These are phyloP conservation scores for Amanita phalloides DNA, from an alignment of 768 basidiomycete species.

Conservation along the genomic window DNA sequence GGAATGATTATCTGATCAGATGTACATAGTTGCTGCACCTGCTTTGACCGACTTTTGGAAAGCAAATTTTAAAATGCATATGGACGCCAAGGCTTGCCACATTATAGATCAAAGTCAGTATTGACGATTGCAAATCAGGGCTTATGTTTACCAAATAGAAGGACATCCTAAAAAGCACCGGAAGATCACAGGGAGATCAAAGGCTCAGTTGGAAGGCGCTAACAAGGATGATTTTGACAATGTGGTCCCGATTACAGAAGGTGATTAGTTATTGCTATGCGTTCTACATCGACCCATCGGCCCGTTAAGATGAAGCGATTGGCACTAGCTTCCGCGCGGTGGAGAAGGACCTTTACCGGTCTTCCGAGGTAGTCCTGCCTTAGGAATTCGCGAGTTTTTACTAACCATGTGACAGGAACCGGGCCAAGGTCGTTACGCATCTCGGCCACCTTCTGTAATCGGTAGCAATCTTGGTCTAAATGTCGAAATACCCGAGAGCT, in stretches of 20 bases:
- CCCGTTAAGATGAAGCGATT: constrained; percentile 1
- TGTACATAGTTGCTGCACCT: constrained; percentile 46
- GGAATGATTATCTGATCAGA: not conserved
- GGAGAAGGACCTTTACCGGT: constrained; percentile 17
- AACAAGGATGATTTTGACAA: not conserved
- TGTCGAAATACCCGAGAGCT: constrained; percentile 23
- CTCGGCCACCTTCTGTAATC: constrained; percentile 41
- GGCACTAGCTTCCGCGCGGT: constrained; percentile 1
- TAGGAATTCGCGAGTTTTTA: not conserved
- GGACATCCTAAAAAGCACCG: constrained; percentile 38
- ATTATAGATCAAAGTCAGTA: constrained; percentile 11
- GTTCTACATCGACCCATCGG: not conserved
- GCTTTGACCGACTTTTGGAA: constrained; percentile 68
- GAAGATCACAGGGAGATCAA: constrained; percentile 16
- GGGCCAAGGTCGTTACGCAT: constrained; percentile 70
- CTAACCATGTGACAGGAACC: constrained; percentile 47
- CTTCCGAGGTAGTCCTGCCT: constrained; percentile 46
- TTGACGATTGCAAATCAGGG: not conserved
- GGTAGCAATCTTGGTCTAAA: constrained; percentile 39
- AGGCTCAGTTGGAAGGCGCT: not conserved
- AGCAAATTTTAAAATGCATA: constrained; percentile 58
- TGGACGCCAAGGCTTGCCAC: constrained; percentile 45
- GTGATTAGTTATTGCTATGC: not conserved
- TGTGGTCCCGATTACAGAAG: not conserved
- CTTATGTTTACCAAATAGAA: constrained; percentile 15